Evolutionary conservation across 129 eudicot genomes (phyloP), one percentile per base, ranked within the genome.

Genomic region (Rutidosis leptorrhynchoides): DNA sequence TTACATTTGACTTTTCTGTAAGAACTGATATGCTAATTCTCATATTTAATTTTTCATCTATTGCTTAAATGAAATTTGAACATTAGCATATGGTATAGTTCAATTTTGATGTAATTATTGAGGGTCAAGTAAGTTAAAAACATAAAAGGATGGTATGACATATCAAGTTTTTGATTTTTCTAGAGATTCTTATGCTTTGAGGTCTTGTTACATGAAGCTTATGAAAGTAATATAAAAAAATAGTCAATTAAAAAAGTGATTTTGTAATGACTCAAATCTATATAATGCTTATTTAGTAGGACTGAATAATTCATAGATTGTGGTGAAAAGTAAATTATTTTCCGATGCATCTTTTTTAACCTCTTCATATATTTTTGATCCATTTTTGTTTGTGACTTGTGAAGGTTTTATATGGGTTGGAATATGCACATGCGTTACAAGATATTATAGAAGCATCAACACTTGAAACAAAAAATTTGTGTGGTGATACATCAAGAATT

Each of bases 381-480:
- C 17, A 19, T 15, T 19, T 54, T 58, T 60, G 32, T 62, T 33
- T 46, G 15, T 37, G 14, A 27, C 17, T 54, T 20, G 58, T 53
- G 51, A 72, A 85, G 96, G 89, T 89, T 59, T 84, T 93, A 21
- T 86, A 70, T 74, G 99, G 92, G 35, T 83, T 93, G 74, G 99
- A 93, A 68, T 93, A 88, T 58, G 83, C 84, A 30, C 84, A 93
- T 81, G 95, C 92, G 51, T 60, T 88, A 33, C 74, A 86, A 60
- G 92, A 86, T 45, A 70, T 93, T 26, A 86, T 72, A 69, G 74
- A 82, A 68, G 69, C 64, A 8, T 48, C 80, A 64, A 42, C 7
- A 0, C 43, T 45, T 75, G 77, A 81, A 80, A 62, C 68, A 30
- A 57, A 69, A 77, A 73, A 51, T 19, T 42, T 62, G 56, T 19